Percentiles rank a stretch among this genome's conserved stretches.
Evolutionary conservation across 2,329 filamentous ascomycete species (phyloP).

Genomic region (Ophiostoma tasmaniense): DNA sequence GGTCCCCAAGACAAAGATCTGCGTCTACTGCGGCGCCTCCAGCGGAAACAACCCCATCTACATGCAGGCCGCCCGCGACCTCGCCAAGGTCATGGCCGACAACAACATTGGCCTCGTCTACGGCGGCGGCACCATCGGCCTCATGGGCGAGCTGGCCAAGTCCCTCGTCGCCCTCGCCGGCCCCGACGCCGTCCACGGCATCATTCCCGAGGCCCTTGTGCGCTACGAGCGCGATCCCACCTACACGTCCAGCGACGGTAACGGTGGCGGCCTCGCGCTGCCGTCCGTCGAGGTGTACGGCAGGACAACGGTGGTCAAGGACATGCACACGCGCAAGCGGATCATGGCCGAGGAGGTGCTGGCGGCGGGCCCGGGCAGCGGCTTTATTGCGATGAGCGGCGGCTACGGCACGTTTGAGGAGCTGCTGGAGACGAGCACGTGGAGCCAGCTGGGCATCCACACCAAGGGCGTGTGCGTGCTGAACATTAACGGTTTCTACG

Average conservation of each 20-base stretch:
- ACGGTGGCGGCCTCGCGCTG: constrained; percentile 38
- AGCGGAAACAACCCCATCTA: constrained; percentile 65
- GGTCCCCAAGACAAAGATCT: constrained; percentile 56
- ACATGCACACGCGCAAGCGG: constrained; percentile 95
- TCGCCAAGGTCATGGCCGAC: constrained; percentile 65
- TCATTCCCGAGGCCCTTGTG: constrained; percentile 82
- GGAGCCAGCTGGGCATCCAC: constrained; percentile 97
- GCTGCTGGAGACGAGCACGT: constrained; percentile 81
- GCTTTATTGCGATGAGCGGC: constrained; percentile 81
- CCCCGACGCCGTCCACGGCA: constrained; percentile 75
- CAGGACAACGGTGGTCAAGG: constrained; percentile 75
- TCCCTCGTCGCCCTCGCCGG: constrained; percentile 78
- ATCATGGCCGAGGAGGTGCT: constrained; percentile 88
- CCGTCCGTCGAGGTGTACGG: constrained; percentile 64
- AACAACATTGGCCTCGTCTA: constrained; percentile 84
- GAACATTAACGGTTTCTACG: constrained; percentile 88
- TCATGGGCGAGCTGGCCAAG: constrained; percentile 91
- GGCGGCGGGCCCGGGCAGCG: constrained; percentile 68
- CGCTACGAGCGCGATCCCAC: constrained; percentile 62
- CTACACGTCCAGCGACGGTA: constrained; percentile 31
- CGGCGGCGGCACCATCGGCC: constrained; percentile 84
- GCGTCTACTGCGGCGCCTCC: constrained; percentile 88
- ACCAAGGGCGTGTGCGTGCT: constrained; percentile 67
- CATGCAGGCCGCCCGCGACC: constrained; percentile 65
- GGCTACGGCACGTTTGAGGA: constrained; percentile 96